phyloP scores from a whole-genome alignment of 148 eudicot species.

The Mesembryanthemum crystallinum region DNA sequence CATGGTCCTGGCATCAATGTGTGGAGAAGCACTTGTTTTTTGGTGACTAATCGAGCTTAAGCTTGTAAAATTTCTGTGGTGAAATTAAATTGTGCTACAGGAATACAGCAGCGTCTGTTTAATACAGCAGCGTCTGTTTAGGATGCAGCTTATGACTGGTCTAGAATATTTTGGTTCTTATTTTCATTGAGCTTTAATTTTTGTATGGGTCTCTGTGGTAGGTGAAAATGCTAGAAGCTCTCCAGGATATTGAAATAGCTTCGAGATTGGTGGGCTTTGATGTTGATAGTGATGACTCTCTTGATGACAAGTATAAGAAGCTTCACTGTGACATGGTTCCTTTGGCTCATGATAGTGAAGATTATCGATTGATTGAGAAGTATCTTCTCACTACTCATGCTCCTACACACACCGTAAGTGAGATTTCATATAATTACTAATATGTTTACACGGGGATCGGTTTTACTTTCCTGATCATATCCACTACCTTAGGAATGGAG shows the following conservation, averaged over 20 bases:
- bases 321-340: slow-evolving; percentile 78
- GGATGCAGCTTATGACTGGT: neutral
- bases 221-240: slow-evolving; percentile 99
- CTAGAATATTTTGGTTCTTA: neutral
- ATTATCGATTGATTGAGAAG: slow-evolving; percentile 76
- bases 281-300: slow-evolving; percentile 57
- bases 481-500: slow-evolving; percentile 60
- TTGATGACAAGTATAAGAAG: slow-evolving; percentile 86
- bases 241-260: slow-evolving; percentile 98
- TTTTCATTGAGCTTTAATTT: neutral
- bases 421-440: neutral
- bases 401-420: slow-evolving; percentile 90
- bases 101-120: neutral
- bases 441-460: neutral
- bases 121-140: no score
- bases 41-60: neutral
- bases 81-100: neutral
- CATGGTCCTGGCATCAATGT: neutral
- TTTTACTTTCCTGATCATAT: neutral
- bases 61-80: neutral
- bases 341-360: slow-evolving; percentile 75
- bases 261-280: slow-evolving; percentile 96
- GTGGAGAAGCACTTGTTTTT: neutral
- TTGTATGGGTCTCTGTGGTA: slow-evolving; percentile 24
- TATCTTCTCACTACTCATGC: slow-evolving; percentile 96